These are phyloP conservation scores for Barnettozyma hawaiiensis DNA, from an alignment of 1,139 yeast species.

Conservation along the genomic window DNA sequence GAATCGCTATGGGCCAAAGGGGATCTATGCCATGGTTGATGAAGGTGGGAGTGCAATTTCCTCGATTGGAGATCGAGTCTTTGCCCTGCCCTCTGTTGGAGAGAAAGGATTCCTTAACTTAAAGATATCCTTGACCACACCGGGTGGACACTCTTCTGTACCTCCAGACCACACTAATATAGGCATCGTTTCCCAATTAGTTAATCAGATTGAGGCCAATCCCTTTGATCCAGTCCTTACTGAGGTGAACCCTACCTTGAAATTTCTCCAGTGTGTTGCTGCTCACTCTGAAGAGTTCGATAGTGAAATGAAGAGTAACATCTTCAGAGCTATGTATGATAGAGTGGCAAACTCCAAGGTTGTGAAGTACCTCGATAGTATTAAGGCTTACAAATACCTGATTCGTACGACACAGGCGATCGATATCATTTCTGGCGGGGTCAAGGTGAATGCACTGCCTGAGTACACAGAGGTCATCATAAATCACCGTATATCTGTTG, in stretches of 20 bases:
- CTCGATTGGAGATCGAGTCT: conserved; percentile 37
- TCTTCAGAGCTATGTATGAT: conserved; percentile 14
- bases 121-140: conserved; percentile 42
- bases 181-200: conserved; percentile 53
- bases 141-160: conserved; percentile 66
- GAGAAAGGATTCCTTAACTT: conserved; percentile 62
- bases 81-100: conserved; percentile 53
- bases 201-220: conserved; percentile 43
- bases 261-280: conserved; percentile 43
- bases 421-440: conserved; percentile 55
- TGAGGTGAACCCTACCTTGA: conserved; percentile 43
- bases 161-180: conserved; percentile 68
- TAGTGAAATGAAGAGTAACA: conserved; percentile 23
- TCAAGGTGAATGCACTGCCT: conserved; percentile 62
- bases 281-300: conserved; percentile 31
- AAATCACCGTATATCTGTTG: conserved; percentile 51
- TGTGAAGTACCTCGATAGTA: conserved; percentile 29
- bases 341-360: conserved; percentile 34
- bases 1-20: conserved; percentile 48
- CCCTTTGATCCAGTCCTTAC: conserved; percentile 42
- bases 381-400: conserved; percentile 32
- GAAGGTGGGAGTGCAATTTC: conserved; percentile 48
- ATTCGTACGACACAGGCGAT: conserved; percentile 54
- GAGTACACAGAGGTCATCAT: conserved; percentile 51
- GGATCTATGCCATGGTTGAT: conserved; percentile 54